Percentiles rank a stretch among this genome's conserved stretches.
Evolutionary conservation across 23 red algal species (phyloP).

Genomic region (Gracilariopsis chorda): DNA sequence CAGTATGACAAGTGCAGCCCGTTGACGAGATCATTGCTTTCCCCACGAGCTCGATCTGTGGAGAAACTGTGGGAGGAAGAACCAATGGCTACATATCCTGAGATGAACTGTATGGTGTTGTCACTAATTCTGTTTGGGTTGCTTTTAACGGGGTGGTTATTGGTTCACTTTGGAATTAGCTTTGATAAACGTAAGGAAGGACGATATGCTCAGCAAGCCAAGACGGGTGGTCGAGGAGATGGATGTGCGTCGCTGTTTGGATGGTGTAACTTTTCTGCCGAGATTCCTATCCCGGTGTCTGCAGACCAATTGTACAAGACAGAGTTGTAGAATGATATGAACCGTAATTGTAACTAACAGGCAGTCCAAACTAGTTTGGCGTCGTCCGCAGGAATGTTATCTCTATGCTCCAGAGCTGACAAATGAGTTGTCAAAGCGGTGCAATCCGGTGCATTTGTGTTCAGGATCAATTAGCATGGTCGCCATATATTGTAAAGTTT

Average conservation of each 20-base stretch:
- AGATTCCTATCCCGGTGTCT: background rate
- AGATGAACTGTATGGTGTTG: slow-evolving; percentile 12
- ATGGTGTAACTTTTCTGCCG: background rate
- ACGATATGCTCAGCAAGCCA: background rate
- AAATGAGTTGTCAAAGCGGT: background rate
- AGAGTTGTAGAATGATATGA: background rate
- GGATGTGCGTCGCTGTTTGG: no score
- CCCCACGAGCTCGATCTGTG: background rate
- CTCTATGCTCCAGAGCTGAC: background rate
- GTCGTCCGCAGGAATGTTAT: no score
- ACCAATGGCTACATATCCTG: background rate
- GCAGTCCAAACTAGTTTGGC: background rate
- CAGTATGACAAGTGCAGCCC: background rate
- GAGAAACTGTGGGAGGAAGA: background rate
- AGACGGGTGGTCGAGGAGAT: no score
- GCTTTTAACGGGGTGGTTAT: background rate
- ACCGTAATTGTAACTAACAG: no score
- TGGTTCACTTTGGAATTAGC: background rate
- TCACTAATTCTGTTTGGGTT: slow-evolving; percentile 4
- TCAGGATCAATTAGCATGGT: background rate
- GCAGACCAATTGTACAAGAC: background rate
- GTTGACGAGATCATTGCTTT: background rate
- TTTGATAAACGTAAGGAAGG: background rate
- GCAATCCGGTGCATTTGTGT: background rate
- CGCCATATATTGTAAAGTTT: background rate